Evolutionary conservation across 176 grass and related monocot genomes (phyloP), one percentile per base, ranked within the genome.

Genomic region (Carex myosuroides): DNA sequence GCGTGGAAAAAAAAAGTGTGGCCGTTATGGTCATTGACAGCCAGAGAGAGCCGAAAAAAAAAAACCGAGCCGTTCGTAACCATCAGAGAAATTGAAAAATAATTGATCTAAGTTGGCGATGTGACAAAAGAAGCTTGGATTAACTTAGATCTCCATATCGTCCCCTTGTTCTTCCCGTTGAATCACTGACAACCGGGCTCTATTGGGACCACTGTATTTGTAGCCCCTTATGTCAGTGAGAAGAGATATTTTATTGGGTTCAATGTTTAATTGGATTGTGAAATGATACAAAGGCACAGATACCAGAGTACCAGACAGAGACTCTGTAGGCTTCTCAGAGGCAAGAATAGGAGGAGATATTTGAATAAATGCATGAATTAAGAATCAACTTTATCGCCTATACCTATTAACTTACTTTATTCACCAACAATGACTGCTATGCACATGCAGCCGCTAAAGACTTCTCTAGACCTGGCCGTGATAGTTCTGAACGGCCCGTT

Each of bases 311-410:
- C 14, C 66, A 59, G 82, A 85, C 64, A 88, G 72, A n/a, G 76
- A 10, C 83, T 39, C 39, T 89, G 87, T 81, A 80, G 83, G 83
- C 83, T 75, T 74, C 26, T 44, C 22, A 63, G 83, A 81, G 83
- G 77, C 83, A 89, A 50, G 13, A 48, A 59, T 3, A 13, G 22
- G 62, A 59, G 7, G 33, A 50, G 6, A 61, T 56, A 85, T 67
- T 64, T 44, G 30, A 78, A 61, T 61, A 52, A 30, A 22, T 29
- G 21, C 10, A 42, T 42, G 41, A 42, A 21, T 20, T 12, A 1
- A 61, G 3, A 57, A 30, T 62, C 10, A 3, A 50, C 1, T 46
- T 81, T 81, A 41, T 29, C 50, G 13, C 18, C 20, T 22, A 81
- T 3, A 41, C 30, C 79, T 57, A 10, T 37, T 20, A 61, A 63